Evolutionary conservation across 1,284 basidiomycete species (phyloP), one percentile per base, ranked within the genome.

Genomic region (Melampsora medusae): DNA sequence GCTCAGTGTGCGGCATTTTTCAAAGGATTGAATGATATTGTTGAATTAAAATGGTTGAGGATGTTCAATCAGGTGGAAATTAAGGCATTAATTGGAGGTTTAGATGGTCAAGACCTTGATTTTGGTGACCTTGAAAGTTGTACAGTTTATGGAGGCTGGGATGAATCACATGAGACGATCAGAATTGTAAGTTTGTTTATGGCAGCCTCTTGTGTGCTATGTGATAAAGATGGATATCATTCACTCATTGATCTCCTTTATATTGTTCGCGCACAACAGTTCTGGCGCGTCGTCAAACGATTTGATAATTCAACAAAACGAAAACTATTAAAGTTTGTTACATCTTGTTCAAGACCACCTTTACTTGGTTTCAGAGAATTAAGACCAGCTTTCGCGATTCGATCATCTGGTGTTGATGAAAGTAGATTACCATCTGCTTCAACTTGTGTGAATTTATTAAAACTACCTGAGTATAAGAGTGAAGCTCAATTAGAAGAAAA

Each of bases 61-160:
- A 94, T 97, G 92, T 97, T 97, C 84, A 93, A 96, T 82, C 93
- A 94, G 81, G 90, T 91, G 81, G 94, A 97, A 83, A 85, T 96
- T 22, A 79, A 79, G 22, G 70, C 80, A 16, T 78, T 82, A 14
- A 80, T 81, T n/a, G 81, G 81, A 14, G 81, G 81, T 10, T 78
- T 79, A n/a, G 80, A 82, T 60, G 70, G 70, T 35, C 79, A 78
- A 33, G 70, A 90, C 0, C 90, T 97, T 76, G 91, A 95, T 82
- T 80, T 97, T 10, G 88, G 90, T 17, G 93, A 97, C 82, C 83
- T 96, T 77, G 86, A 89, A 77, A 81, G 82, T 17, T 85, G 96
- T 81, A 92, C 91, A 2, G 87, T 88, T 62, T 93, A 95, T 79
- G 89, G 90, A 0, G 82, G 90, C 56, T 91, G 90, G 79, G 86